phyloP scores from a whole-genome alignment of 495 filamentous ascomycete genomes.

The Penicillium silybi region DNA sequence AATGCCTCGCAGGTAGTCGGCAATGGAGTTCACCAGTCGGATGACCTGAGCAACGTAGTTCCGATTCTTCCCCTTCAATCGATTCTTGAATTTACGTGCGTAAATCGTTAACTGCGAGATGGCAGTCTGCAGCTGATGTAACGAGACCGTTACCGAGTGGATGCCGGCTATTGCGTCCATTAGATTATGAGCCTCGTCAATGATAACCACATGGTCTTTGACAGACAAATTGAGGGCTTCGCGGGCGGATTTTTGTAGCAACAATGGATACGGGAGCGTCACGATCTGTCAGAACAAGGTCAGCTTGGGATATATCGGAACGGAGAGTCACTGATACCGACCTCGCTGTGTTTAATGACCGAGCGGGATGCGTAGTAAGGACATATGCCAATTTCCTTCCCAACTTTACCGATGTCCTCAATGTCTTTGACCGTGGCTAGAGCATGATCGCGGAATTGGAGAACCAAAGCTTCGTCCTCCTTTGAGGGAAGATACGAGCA shows the following conservation, averaged over 20 bases:
- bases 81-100: conserved; percentile 80
- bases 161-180: conserved; percentile 92
- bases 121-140: conserved; percentile 66
- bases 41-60: conserved; percentile 87
- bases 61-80: conserved; percentile 86
- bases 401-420: conserved; percentile 78
- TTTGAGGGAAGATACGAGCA: conserved; percentile 78
- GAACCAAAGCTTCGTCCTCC: conserved; percentile 64
- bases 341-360: conserved; percentile 76
- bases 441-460: conserved; percentile 84
- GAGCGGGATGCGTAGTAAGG: conserved; percentile 93
- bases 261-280: conserved; percentile 86
- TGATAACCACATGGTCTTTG: conserved; percentile 82
- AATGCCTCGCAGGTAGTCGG: conserved; percentile 51
- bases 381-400: conserved; percentile 77
- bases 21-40: conserved; percentile 73
- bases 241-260: conserved; percentile 83
- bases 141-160: conserved; percentile 72
- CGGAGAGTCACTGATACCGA: conserved; percentile 22
- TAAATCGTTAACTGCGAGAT: conserved; percentile 75
- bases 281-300: conserved; percentile 57
- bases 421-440: conserved; percentile 88
- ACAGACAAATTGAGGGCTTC: conserved; percentile 84
- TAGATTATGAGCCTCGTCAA: conserved; percentile 96
- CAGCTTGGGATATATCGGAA: background rate